These are phyloP conservation scores for Irineochytrium annulatum DNA, from an alignment of 192 early-diverging fungal genomes.

Conservation along the genomic window DNA sequence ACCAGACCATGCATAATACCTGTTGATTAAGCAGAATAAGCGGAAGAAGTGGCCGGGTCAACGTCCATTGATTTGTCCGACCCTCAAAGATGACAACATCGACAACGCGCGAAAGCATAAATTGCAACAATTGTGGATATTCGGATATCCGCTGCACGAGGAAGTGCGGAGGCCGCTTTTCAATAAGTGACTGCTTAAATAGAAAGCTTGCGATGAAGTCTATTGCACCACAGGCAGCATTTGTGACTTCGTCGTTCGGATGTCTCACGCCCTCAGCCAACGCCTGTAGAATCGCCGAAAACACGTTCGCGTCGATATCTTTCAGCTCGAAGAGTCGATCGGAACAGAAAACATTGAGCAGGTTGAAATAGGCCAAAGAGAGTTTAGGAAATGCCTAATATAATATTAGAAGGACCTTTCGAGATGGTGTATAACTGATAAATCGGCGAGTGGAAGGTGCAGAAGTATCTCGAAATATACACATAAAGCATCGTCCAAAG, in stretches of 20 bases:
- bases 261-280: conserved; percentile 67
- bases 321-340: conserved; percentile 61
- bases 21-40: conserved; percentile 74
- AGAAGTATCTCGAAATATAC: conserved; percentile 67
- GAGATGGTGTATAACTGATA: too few relatives aligned
- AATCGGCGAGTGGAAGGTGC: conserved; percentile 67
- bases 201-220: conserved; percentile 72
- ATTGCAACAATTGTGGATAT: conserved; percentile 60
- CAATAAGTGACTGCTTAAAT: conserved; percentile 26
- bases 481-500: conserved; percentile 62
- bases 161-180: conserved; percentile 43
- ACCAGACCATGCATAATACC: conserved; percentile 7
- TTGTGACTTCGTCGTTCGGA: conserved; percentile 51
- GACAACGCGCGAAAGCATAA: conserved; percentile 62
- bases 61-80: conserved; percentile 72
- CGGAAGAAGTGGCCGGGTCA: conserved; percentile 76
- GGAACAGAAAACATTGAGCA: conserved; percentile 68
- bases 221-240: conserved; percentile 64
- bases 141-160: conserved; percentile 48
- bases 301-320: conserved; percentile 51
- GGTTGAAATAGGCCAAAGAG: conserved; percentile 53
- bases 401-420: conserved; percentile 1
- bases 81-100: conserved; percentile 80
- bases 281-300: conserved; percentile 72
- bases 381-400: conserved; percentile 58